These are phyloP conservation scores for Periconia sp. DNA, from an alignment of 2,329 filamentous ascomycete genomes.

Conservation along the genomic window DNA sequence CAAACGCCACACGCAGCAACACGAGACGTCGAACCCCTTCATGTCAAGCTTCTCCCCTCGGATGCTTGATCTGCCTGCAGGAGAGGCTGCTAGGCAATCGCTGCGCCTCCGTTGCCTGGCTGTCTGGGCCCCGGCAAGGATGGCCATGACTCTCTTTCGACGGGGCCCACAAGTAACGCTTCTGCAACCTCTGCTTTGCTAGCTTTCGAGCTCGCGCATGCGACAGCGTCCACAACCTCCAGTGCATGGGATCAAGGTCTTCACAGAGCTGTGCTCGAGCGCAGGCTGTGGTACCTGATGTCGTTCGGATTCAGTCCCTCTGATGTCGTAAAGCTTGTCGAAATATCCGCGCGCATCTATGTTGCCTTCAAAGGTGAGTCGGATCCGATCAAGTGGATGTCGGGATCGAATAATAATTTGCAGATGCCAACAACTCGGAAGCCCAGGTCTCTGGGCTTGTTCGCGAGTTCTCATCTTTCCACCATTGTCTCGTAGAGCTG, in stretches of 20 bases:
- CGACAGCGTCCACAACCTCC: constrained; percentile 16
- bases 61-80: constrained; percentile 9
- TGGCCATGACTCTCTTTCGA: background rate
- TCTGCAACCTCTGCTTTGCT: constrained; percentile 13
- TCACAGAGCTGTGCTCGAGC: constrained; percentile 29
- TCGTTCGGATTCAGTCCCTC: constrained; percentile 39
- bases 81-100: constrained; percentile 9
- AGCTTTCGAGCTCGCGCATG: constrained; percentile 20
- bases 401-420: constrained; percentile 11
- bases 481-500: constrained; percentile 33
- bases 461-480: constrained; percentile 37
- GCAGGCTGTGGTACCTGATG: constrained; percentile 30
- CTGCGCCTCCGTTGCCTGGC: constrained; percentile 5
- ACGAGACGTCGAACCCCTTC: constrained; percentile 8
- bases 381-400: background rate
- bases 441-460: constrained; percentile 39
- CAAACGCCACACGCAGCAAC: constrained; percentile 19
- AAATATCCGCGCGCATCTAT: constrained; percentile 39
- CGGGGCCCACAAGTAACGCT: constrained; percentile 15
- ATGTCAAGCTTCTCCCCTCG: constrained; percentile 8
- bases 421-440: constrained; percentile 43
- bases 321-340: constrained; percentile 38
- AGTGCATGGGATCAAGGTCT: constrained; percentile 29
- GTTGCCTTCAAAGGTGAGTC: constrained; percentile 39
- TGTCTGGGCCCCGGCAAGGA: background rate